These are phyloP conservation scores for Scleroderma bovista DNA, from an alignment of 768 basidiomycete genomes.

Conservation along the genomic window DNA sequence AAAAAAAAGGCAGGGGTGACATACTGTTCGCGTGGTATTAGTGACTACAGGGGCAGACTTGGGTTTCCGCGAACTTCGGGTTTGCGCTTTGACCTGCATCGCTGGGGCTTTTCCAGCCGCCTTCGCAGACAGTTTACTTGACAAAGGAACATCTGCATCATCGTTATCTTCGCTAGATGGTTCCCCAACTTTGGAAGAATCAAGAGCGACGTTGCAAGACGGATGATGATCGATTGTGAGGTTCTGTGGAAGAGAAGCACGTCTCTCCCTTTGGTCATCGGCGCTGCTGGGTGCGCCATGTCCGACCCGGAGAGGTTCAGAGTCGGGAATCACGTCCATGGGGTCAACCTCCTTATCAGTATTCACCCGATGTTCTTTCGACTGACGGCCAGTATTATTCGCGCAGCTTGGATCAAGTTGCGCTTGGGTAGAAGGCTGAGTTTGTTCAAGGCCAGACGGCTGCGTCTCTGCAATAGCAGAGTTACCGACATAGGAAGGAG, in stretches of 20 bases:
- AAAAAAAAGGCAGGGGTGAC: not conserved
- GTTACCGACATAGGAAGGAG: conserved; percentile 8
- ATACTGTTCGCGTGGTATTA: conserved; percentile 14
- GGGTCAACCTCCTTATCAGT: conserved; percentile 19
- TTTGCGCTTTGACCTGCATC: not conserved
- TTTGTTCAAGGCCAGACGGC: conserved; percentile 16
- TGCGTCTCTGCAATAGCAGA: conserved; percentile 9
- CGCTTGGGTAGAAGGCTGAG: conserved; percentile 6
- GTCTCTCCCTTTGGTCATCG: not conserved
- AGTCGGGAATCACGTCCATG: conserved; percentile 58
- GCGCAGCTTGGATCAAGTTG: conserved; percentile 3
- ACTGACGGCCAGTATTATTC: not conserved
- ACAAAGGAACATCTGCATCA: conserved; percentile 45
- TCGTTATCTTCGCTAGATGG: conserved; percentile 26
- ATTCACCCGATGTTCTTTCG: not conserved
- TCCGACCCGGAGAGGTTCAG: conserved; percentile 44
- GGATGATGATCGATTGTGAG: conserved; percentile 9
- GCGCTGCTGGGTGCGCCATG: conserved; percentile 4
- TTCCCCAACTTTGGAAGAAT: conserved; percentile 24
- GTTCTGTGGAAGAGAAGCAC: conserved; percentile 8
- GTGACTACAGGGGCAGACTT: not conserved
- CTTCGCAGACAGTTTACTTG: conserved; percentile 21
- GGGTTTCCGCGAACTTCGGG: conserved; percentile 4
- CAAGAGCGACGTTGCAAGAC: conserved; percentile 24
- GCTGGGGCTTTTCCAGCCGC: conserved; percentile 4